phyloP scores from a whole-genome alignment of 2,329 filamentous ascomycete species.

The Talaromyces rugulosus region DNA sequence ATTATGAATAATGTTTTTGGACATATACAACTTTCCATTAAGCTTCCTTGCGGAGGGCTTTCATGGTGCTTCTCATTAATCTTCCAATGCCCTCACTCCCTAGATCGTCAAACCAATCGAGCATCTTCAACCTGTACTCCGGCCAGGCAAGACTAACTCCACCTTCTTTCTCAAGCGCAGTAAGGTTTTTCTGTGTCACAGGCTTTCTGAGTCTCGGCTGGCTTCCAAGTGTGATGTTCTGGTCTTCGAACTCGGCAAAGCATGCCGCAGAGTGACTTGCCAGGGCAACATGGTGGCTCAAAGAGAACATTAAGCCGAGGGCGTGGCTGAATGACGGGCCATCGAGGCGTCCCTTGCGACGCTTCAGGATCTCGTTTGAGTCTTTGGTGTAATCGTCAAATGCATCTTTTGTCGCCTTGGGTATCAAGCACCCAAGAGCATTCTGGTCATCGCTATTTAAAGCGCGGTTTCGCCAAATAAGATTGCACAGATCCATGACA shows the following conservation, averaged over 20 bases:
- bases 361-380: constrained; percentile 31
- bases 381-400: constrained; percentile 40
- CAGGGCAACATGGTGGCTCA: constrained; percentile 45
- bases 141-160: constrained; percentile 67
- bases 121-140: constrained; percentile 68
- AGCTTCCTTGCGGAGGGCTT: constrained; percentile 56
- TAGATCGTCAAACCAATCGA: constrained; percentile 61
- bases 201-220: constrained; percentile 43
- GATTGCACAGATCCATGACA: constrained; percentile 82
- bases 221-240: constrained; percentile 14
- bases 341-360: constrained; percentile 24
- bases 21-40: not conserved
- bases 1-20: not conserved
- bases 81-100: constrained; percentile 64
- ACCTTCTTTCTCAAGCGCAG: constrained; percentile 58
- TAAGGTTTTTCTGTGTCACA: constrained; percentile 64
- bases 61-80: constrained; percentile 78
- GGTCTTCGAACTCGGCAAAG: constrained; percentile 46
- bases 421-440: constrained; percentile 51
- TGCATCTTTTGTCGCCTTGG: constrained; percentile 40
- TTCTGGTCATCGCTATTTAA: constrained; percentile 63
- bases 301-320: constrained; percentile 41
- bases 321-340: constrained; percentile 26
- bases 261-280: constrained; percentile 44
- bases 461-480: constrained; percentile 71